These are phyloP conservation scores for Gnomoniopsis sp. DNA, from an alignment of 2,329 filamentous ascomycete species.

Conservation along the genomic window DNA sequence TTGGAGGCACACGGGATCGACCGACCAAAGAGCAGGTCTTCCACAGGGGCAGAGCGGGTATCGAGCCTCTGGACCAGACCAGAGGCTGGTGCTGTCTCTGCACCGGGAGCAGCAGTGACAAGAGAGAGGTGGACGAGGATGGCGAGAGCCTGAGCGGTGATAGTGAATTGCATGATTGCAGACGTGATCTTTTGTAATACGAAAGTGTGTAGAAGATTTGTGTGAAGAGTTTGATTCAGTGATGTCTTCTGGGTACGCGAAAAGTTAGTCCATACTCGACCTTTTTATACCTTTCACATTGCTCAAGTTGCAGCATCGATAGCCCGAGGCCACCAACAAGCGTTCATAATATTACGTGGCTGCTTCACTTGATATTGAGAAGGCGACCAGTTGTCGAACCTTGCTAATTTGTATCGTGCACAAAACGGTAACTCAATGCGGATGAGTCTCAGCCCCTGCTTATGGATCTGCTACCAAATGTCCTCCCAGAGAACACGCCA, in stretches of 20 bases:
- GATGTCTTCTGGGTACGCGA: neutral
- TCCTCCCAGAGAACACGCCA: neutral
- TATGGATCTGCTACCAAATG: neutral
- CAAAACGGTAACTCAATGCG: neutral
- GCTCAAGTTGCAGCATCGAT: no score
- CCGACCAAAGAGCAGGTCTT: neutral
- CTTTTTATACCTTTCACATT: neutral
- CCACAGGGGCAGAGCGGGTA: neutral
- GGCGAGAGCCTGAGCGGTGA: constrained; percentile 19
- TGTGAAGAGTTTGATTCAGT: neutral
- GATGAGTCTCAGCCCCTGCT: neutral
- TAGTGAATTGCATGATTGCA: constrained; percentile 30
- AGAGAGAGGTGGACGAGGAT: constrained; percentile 25
- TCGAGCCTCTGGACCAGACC: constrained; percentile 10
- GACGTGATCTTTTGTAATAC: neutral
- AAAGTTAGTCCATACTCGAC: neutral
- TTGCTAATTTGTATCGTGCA: neutral
- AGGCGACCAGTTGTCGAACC: no score
- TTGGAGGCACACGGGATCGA: neutral
- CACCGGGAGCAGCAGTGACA: constrained; percentile 23
- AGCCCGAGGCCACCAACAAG: no score
- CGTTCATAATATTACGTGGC: neutral
- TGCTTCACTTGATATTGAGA: neutral
- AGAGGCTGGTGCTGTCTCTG: neutral
- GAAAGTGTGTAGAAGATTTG: neutral